phyloP scores from a whole-genome alignment of 371 early-diverging fungal genomes.

The Actinomucor elegans region DNA sequence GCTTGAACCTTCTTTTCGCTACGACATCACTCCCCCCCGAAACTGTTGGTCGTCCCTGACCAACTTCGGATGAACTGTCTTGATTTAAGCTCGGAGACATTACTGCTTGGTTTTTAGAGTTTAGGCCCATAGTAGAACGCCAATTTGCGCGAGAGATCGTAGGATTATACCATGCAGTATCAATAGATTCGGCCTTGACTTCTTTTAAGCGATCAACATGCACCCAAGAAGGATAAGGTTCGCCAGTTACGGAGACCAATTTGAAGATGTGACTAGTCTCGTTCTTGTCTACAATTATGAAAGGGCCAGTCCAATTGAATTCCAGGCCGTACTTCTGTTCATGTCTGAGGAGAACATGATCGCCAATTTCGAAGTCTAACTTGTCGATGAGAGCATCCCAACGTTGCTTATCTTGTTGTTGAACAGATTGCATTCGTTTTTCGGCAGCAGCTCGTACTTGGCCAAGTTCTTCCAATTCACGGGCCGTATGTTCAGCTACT shows the following conservation, averaged over 20 bases:
- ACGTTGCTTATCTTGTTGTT: not conserved
- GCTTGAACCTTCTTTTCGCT: not conserved
- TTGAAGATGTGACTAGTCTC: not conserved
- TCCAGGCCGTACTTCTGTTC: conserved; percentile 10
- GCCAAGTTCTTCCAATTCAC: conserved; percentile 1
- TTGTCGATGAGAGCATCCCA: conserved; percentile 7
- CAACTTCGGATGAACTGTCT: not conserved
- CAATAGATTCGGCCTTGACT: conserved; percentile 2
- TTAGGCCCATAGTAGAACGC: conserved; percentile 1
- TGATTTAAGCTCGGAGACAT: not conserved
- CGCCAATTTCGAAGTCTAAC: conserved; percentile 9
- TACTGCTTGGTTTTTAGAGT: not conserved
- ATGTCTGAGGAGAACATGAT: not conserved
- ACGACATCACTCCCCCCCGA: conserved; percentile 18
- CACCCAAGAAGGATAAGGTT: conserved; percentile 9
- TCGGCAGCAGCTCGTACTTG: conserved; percentile 6
- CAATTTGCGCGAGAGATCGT: conserved; percentile 4
- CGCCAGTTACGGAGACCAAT: conserved; percentile 2
- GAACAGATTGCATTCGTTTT: not conserved
- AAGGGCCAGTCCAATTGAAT: conserved; percentile 6
- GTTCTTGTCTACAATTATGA: conserved; percentile 1
- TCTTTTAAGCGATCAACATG: conserved; percentile 9
- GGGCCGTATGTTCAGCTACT: conserved; percentile 1
- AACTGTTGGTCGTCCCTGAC: conserved; percentile 11
- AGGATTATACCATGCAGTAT: conserved; percentile 10